Evolutionary conservation across 805 yeast genomes (phyloP).

Genomic region (Kluyveromyces lactis): DNA sequence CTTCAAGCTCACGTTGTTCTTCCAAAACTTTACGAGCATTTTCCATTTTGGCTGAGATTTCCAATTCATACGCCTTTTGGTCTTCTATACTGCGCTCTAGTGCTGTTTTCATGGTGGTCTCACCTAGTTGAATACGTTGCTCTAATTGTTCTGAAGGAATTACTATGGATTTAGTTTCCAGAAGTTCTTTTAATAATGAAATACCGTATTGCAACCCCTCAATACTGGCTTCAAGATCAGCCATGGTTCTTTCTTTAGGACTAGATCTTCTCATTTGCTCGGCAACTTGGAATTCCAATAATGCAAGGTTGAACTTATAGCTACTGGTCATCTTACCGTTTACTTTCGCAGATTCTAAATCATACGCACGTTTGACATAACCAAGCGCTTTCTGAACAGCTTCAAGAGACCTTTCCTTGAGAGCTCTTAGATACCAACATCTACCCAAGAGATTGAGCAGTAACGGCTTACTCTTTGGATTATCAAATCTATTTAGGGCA

Average conservation of each 20-base stretch:
- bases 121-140: conserved; percentile 82
- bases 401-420: conserved; percentile 54
- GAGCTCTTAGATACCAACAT: conserved; percentile 80
- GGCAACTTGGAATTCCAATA: conserved; percentile 78
- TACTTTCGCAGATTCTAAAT: conserved; percentile 20
- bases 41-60: conserved; percentile 50
- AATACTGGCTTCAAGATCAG: conserved; percentile 50
- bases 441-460: conserved; percentile 69
- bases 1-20: conserved; percentile 44
- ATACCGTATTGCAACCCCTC: conserved; percentile 58
- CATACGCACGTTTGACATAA: conserved; percentile 50
- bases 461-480: conserved; percentile 55
- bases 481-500: conserved; percentile 56
- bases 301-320: conserved; percentile 71
- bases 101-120: conserved; percentile 62
- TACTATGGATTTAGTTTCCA: conserved; percentile 48
- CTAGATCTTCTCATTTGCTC: conserved; percentile 64
- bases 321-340: conserved; percentile 32
- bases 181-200: conserved; percentile 46
- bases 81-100: conserved; percentile 62
- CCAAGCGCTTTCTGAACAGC: conserved; percentile 55
- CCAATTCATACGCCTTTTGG: conserved; percentile 58
- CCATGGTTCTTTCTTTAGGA: conserved; percentile 49
- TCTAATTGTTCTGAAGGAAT: conserved; percentile 72
- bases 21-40: conserved; percentile 65